Percentiles rank a stretch among this genome's conserved stretches.
phyloP scores from a whole-genome alignment of 768 basidiomycete species.

The Phanerodontia chrysosporium region DNA sequence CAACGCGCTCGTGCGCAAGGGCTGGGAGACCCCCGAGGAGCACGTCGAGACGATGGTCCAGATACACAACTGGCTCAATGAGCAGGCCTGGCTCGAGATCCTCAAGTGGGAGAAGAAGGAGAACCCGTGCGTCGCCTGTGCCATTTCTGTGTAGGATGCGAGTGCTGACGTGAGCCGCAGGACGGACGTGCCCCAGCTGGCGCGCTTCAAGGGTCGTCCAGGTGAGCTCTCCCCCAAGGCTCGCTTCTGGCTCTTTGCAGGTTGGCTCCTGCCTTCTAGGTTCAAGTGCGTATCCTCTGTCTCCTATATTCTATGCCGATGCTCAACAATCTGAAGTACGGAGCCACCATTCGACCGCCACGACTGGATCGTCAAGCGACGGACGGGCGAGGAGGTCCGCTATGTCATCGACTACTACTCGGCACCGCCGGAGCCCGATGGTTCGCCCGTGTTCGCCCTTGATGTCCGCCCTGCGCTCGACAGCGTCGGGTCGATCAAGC shows the following conservation, averaged over 20 bases:
- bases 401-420: constrained; percentile 99
- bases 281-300: constrained; percentile 66
- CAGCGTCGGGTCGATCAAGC: constrained; percentile 66
- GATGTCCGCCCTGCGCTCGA: constrained; percentile 96
- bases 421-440: constrained; percentile 83
- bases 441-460: constrained; percentile 90
- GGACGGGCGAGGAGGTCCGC: constrained; percentile 75
- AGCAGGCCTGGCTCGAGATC: constrained; percentile 94
- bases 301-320: neutral
- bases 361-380: constrained; percentile 92
- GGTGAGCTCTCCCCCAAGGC: constrained; percentile 96
- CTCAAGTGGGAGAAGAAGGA: constrained; percentile 82
- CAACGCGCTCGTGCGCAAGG: constrained; percentile 93
- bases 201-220: constrained; percentile 85
- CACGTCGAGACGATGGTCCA: constrained; percentile 96
- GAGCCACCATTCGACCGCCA: constrained; percentile 93
- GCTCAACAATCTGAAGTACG: constrained; percentile 41
- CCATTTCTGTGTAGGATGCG: neutral
- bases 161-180: constrained; percentile 32
- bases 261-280: constrained; percentile 81
- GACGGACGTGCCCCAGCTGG: constrained; percentile 65
- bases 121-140: constrained; percentile 45
- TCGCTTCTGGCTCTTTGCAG: constrained; percentile 78
- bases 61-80: constrained; percentile 97
- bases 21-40: constrained; percentile 96